Conservation (phyloP, 495 filamentous ascomycete genomes). For the Hypoxylon perforatum region DNA sequence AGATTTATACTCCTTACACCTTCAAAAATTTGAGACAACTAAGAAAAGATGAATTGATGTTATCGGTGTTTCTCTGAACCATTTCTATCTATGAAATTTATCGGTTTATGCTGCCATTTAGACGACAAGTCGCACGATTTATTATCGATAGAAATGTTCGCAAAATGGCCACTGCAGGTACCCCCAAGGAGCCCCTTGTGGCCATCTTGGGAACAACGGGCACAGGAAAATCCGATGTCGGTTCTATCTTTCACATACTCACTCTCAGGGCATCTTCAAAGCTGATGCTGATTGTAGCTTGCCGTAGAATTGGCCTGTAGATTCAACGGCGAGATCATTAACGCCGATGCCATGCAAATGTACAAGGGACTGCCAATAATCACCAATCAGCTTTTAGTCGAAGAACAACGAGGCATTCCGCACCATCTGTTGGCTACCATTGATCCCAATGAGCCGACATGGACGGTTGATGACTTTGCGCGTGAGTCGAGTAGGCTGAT, state of each 20-base stretch:
- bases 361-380: slow-evolving; percentile 93
- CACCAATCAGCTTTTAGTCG: slow-evolving; percentile 86
- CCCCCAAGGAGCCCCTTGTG: slow-evolving; percentile 70
- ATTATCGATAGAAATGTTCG: slow-evolving; percentile 24
- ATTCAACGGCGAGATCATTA: slow-evolving; percentile 96
- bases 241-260: slow-evolving; percentile 15
- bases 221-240: slow-evolving; percentile 97
- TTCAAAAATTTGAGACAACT: too few species aligned
- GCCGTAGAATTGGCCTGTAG: slow-evolving; percentile 86
- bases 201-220: slow-evolving; percentile 92
- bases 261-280: background rate
- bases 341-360: slow-evolving; percentile 99
- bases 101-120: slow-evolving; percentile 14
- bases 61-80: background rate
- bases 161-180: slow-evolving; percentile 36
- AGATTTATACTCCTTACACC: too few species aligned
- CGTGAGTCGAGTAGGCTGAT: slow-evolving; percentile 75
- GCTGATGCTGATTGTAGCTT: slow-evolving; percentile 66
- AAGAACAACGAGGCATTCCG: slow-evolving; percentile 82
- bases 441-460: slow-evolving; percentile 77
- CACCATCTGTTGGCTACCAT: slow-evolving; percentile 91
- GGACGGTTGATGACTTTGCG: slow-evolving; percentile 81
- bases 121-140: background rate
- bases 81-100: background rate
- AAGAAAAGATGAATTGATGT: too few species aligned